phyloP scores from a whole-genome alignment of 495 filamentous ascomycete genomes.

The Talaromyces proteolyticus region DNA sequence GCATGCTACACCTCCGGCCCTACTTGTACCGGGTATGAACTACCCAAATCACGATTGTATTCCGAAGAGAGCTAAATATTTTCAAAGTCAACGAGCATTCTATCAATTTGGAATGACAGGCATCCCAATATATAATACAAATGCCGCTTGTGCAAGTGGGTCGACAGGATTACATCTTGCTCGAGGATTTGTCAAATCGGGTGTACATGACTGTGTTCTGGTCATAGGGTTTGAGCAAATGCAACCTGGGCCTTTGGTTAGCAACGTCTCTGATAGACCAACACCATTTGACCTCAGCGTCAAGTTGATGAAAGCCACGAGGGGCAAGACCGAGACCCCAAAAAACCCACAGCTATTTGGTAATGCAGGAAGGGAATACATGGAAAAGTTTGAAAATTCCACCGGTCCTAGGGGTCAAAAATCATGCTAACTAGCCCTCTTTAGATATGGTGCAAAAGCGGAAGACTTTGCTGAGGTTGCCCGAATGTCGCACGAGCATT shows the following conservation, averaged over 20 bases:
- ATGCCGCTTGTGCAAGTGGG: slow-evolving; percentile 86
- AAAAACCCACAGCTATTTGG: slow-evolving; percentile 82
- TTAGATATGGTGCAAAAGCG: slow-evolving; percentile 60
- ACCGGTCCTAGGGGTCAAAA: slow-evolving; percentile 14
- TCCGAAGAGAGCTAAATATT: no score
- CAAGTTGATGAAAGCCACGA: no score
- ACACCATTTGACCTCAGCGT: no score
- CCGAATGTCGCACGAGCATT: slow-evolving; percentile 72
- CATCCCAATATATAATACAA: slow-evolving; percentile 82
- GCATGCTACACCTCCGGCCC: slow-evolving; percentile 89
- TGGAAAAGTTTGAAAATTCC: slow-evolving; percentile 60
- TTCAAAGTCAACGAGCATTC: slow-evolving; percentile 81
- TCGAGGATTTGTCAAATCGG: slow-evolving; percentile 59
- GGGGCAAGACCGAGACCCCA: no score
- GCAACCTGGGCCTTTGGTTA: slow-evolving; percentile 65
- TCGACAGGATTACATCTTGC: slow-evolving; percentile 72
- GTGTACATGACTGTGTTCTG: slow-evolving; percentile 66
- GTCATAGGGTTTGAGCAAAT: slow-evolving; percentile 94
- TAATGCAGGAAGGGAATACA: slow-evolving; percentile 81
- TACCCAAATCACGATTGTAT: no score
- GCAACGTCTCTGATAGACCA: no score
- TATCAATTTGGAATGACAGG: slow-evolving; percentile 90
- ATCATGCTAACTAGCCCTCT: slow-evolving; percentile 1
- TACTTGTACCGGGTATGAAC: no score
- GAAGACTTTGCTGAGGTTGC: slow-evolving; percentile 84